A percentile compares a stretch with the other conserved stretches of the same genome.
These are phyloP conservation scores for Teunomyces kruisii DNA, from an alignment of 805 yeast species.

Conservation along the genomic window DNA sequence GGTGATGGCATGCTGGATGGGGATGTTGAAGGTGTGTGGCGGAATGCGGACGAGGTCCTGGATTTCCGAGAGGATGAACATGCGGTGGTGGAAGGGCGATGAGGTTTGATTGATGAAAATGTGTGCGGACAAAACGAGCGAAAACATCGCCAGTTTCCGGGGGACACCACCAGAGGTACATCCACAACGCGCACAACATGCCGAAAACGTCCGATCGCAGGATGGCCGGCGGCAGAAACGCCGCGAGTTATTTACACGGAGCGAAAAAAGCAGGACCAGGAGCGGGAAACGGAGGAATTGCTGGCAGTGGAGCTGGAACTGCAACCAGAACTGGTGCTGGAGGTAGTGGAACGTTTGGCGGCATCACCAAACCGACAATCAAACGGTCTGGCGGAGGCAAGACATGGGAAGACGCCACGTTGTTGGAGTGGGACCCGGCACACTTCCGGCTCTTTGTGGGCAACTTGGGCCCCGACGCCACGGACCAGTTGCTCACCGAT, in stretches of 20 bases:
- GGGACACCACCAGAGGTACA: background rate
- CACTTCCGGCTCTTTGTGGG: conserved; percentile 77
- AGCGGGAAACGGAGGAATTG: too few relatives aligned
- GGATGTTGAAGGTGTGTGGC: conserved; percentile 76
- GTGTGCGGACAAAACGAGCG: background rate
- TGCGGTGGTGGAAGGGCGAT: conserved; percentile 21
- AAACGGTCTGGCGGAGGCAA: conserved; percentile 47
- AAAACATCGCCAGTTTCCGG: background rate
- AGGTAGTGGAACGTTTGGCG: too few relatives aligned
- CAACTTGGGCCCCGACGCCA: conserved; percentile 63
- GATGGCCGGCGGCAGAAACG: conserved; percentile 51
- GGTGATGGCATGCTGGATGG: conserved; percentile 68
- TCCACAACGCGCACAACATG: background rate
- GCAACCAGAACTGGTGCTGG: too few relatives aligned
- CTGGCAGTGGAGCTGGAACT: too few relatives aligned
- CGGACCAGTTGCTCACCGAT: conserved; percentile 51
- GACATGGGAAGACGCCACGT: conserved; percentile 47
- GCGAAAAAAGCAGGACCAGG: background rate
- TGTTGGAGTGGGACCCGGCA: conserved; percentile 65
- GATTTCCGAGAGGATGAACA: conserved; percentile 83
- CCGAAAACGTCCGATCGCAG: conserved; percentile 53
- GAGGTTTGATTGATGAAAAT: background rate
- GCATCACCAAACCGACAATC: conserved; percentile 32
- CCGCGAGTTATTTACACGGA: conserved; percentile 42
- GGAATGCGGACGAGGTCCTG: conserved; percentile 86